Base-by-base conservation (phyloP, 345 rosid genomes). In the Euphorbia lathyris region DNA sequence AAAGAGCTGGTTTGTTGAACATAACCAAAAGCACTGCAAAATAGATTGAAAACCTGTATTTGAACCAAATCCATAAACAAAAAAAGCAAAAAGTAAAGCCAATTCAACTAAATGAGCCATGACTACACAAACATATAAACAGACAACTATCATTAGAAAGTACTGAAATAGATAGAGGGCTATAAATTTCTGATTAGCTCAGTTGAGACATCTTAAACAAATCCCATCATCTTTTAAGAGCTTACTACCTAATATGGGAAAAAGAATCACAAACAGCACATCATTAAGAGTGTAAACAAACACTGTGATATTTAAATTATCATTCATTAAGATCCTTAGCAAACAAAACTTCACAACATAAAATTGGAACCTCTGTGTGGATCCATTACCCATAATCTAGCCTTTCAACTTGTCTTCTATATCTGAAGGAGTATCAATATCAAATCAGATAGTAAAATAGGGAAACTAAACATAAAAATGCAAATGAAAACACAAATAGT, bases 1-100 rank as follows among this genome's bases (percentile, higher is more conserved):
- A 96, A 64, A 96, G 96, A 69, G 98, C 99, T 32, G 99, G 98
- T 87, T 92, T 96, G 73, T 96, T 96, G 87, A 96, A 92, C 78
- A 95, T 72, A 50, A 96, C 81, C 69, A 96, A 85, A 73, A 96
- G 90, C 76, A 92, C 99, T 96, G 93, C 78, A 74, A 68, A 34
- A 55, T 29, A 51, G 10, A 38, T n/a, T 55, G 68, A 65, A 22
- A 72, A 51, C 34, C 1, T 12, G 42, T 19, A 26, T 32, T 26
- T 27, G 48, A 63, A 68, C 38, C 7, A 52, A 62, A 38, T 50
- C 38, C 12, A 38, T 26, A 68, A 43, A 45, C 51, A 45, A 27
- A 53, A 62, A 68, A 61, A 14, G n/a, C n/a, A 13, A 19, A n/a
- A 13, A 9, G 17, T 22, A 22, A 19, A 25, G 23, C n/a, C 22